Conservation (phyloP, 768 basidiomycete genomes). For the Amanita fuliginea region DNA sequence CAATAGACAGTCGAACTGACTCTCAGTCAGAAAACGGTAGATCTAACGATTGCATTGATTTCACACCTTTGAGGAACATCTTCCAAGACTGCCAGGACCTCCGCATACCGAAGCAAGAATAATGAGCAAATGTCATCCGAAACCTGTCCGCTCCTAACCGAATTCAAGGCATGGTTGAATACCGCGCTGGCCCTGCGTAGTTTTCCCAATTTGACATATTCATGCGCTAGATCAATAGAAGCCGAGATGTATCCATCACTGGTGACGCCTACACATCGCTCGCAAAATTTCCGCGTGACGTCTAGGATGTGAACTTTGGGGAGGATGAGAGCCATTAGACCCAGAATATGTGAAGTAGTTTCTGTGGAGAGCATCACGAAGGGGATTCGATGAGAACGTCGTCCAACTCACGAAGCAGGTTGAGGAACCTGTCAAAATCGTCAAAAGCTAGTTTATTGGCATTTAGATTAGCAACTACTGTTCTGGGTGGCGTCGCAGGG, state of each 20-base stretch:
- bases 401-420: slow-evolving; percentile 40
- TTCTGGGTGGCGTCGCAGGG: slow-evolving; percentile 6
- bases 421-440: slow-evolving; percentile 30
- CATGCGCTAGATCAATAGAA: slow-evolving; percentile 66
- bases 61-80: slow-evolving; percentile 48
- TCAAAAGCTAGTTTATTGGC: slow-evolving; percentile 19
- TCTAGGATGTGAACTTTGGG: slow-evolving; percentile 60
- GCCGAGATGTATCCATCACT: slow-evolving; percentile 45
- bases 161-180: slow-evolving; percentile 44
- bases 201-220: slow-evolving; percentile 75
- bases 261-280: slow-evolving; percentile 28
- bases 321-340: slow-evolving; percentile 55
- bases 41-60: background rate
- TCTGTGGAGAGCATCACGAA: slow-evolving; percentile 23
- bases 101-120: slow-evolving; percentile 56
- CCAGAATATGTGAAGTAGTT: slow-evolving; percentile 49
- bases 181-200: slow-evolving; percentile 51
- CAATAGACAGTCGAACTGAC: slow-evolving; percentile 40
- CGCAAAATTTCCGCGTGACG: slow-evolving; percentile 48
- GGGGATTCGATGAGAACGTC: background rate
- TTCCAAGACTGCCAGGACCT: slow-evolving; percentile 49
- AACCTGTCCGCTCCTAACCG: slow-evolving; percentile 30
- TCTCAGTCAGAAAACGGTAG: background rate
- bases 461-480: slow-evolving; percentile 10
- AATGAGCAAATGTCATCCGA: slow-evolving; percentile 42